phyloP scores from a whole-genome alignment of 495 filamentous ascomycete species.

The Beverwykella pulmonaria region DNA sequence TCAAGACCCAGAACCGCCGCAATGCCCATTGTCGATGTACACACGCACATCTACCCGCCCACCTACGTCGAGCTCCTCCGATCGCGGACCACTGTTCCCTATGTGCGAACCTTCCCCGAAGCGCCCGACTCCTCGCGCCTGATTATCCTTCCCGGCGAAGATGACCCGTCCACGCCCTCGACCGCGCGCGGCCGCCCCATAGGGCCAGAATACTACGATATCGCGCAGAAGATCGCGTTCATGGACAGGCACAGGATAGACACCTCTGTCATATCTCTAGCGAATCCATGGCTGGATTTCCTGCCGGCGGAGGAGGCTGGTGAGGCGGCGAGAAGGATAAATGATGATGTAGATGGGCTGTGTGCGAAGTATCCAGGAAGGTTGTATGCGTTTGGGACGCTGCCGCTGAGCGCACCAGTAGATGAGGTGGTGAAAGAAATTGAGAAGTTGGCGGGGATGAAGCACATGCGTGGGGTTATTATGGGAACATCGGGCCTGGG shows the following conservation, averaged over 20 bases:
- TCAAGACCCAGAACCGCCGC: not conserved
- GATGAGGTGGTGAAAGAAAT: conserved; percentile 67
- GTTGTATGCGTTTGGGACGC: conserved; percentile 78
- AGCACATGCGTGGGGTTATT: conserved; percentile 79
- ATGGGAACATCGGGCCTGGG: conserved; percentile 86
- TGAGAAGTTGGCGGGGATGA: conserved; percentile 58
- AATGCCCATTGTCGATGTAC: conserved; percentile 74
- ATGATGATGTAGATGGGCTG: conserved; percentile 72
- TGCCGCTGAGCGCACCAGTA: conserved; percentile 72
- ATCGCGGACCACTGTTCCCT: conserved; percentile 73
- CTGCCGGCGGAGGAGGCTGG: conserved; percentile 64
- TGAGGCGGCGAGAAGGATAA: conserved; percentile 65
- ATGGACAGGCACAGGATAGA: conserved; percentile 84
- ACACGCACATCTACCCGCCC: conserved; percentile 93
- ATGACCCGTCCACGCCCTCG: conserved; percentile 60
- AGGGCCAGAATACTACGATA: conserved; percentile 72
- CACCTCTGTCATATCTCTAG: conserved; percentile 83
- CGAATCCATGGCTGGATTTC: conserved; percentile 97
- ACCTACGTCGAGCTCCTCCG: conserved; percentile 80
- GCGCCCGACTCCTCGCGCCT: conserved; percentile 63
- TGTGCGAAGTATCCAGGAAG: conserved; percentile 62
- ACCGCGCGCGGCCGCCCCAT: conserved; percentile 66
- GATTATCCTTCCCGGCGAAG: conserved; percentile 75
- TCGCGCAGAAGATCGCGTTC: conserved; percentile 75
- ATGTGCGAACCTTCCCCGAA: conserved; percentile 70